Percentiles rank a stretch among this genome's conserved stretches.
Evolutionary conservation across 768 basidiomycete species (phyloP).

Genomic region (Lentinula sp.): DNA sequence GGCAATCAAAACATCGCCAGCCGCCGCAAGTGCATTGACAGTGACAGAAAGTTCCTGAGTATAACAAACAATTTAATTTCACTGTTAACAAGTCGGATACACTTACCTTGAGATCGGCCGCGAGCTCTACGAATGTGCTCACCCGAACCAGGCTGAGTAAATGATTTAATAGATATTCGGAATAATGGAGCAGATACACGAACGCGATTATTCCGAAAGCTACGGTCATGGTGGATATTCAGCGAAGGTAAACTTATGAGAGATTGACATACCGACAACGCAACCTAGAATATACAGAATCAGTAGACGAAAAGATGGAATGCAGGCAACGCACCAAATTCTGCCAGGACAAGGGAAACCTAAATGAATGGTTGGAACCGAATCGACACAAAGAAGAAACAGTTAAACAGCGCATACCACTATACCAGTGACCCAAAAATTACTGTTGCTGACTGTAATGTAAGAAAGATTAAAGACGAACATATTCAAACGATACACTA

Average conservation of each 20-base stretch:
- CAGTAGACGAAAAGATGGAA: background rate
- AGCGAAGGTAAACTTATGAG: background rate
- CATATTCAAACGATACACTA: background rate
- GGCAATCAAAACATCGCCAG: slow-evolving; percentile 45
- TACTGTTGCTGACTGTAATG: slow-evolving; percentile 34
- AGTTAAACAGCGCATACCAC: slow-evolving; percentile 11
- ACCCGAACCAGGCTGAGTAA: background rate
- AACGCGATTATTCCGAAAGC: slow-evolving; percentile 5
- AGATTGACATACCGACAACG: slow-evolving; percentile 23
- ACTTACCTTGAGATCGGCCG: slow-evolving; percentile 8
- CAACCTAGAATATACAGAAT: slow-evolving; percentile 15
- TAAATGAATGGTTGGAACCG: slow-evolving; percentile 17
- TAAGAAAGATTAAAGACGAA: background rate
- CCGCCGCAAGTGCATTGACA: slow-evolving; percentile 44
- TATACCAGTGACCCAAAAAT: slow-evolving; percentile 13
- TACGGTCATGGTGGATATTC: background rate
- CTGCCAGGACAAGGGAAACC: slow-evolving; percentile 13
- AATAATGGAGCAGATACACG: background rate
- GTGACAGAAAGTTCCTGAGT: slow-evolving; percentile 39
- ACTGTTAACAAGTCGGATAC: background rate
- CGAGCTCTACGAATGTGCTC: slow-evolving; percentile 2
- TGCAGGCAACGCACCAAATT: slow-evolving; percentile 19
- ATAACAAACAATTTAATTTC: slow-evolving; percentile 1
- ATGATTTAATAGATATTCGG: background rate
- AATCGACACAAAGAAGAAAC: slow-evolving; percentile 22